Evolutionary conservation across 2,329 filamentous ascomycete genomes (phyloP).

Genomic region (Calonectria pteridis): DNA sequence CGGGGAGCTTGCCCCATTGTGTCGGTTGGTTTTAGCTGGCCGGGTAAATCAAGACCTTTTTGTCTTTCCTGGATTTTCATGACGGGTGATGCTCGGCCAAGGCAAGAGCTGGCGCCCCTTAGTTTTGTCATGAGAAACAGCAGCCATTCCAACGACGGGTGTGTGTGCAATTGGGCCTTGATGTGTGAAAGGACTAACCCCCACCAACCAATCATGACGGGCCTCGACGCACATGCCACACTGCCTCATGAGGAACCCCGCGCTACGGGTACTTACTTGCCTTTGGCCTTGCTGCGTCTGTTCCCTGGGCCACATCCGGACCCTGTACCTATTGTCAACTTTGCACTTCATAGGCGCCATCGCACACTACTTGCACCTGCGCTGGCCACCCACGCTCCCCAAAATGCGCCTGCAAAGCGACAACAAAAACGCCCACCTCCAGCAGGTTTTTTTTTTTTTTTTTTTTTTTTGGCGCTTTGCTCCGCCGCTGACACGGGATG

Average conservation of each 20-base stretch:
- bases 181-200: not conserved
- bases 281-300: not conserved
- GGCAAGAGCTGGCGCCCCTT: not conserved
- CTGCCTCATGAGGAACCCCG: constrained; percentile 14
- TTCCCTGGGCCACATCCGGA: not conserved
- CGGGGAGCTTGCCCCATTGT: not conserved
- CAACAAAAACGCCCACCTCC: not conserved
- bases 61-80: not conserved
- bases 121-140: not conserved
- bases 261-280: constrained; percentile 17
- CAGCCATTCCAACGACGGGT: not conserved
- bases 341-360: not conserved
- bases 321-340: not conserved
- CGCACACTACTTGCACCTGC: not conserved
- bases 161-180: not conserved
- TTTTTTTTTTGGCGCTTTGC: not conserved
- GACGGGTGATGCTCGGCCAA: not conserved
- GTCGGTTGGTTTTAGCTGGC: not conserved
- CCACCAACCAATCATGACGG: constrained; percentile 19
- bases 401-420: not conserved
- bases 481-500: constrained; percentile 9
- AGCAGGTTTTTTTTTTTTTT: not conserved
- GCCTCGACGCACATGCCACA: constrained; percentile 14
- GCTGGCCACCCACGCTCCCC: not conserved
- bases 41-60: not conserved